These are phyloP conservation scores for Leccinum solheimii DNA, from an alignment of 1,284 basidiomycete genomes.

Conservation along the genomic window DNA sequence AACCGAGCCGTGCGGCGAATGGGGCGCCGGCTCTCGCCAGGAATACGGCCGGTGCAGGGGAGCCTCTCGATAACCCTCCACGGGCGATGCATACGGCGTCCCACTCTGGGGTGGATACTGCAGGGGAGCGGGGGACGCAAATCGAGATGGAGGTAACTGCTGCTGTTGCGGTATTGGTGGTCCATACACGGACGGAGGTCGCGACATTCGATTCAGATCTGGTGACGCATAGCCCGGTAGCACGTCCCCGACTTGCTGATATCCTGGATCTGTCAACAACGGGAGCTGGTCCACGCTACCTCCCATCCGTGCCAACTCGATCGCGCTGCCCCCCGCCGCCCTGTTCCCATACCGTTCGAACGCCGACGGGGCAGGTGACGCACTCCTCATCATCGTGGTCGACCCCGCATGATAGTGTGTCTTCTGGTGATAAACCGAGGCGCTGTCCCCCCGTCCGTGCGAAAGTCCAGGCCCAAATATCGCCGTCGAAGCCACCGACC, in stretches of 20 bases:
- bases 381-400: conserved; percentile 33
- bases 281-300: conserved; percentile 53
- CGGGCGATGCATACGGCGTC: conserved; percentile 21
- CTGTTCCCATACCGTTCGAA: conserved; percentile 60
- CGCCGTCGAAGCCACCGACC: conserved; percentile 63
- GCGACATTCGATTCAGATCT: conserved; percentile 12
- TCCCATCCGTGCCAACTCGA: conserved; percentile 52
- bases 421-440: conserved; percentile 44
- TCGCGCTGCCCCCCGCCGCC: conserved; percentile 42
- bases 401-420: conserved; percentile 43
- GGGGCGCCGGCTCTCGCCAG: conserved; percentile 10
- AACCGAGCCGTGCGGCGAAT: conserved; percentile 16
- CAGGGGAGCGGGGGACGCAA: conserved; percentile 16
- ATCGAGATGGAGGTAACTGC: conserved; percentile 10
- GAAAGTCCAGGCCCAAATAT: conserved; percentile 43
- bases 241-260: conserved; percentile 30
- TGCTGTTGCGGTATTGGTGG: conserved; percentile 16
- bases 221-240: conserved; percentile 27
- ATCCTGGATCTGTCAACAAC: conserved; percentile 43
- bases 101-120: conserved; percentile 34
- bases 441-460: conserved; percentile 36
- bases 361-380: conserved; percentile 44
- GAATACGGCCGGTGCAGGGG: conserved; percentile 50
- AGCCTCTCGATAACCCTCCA: conserved; percentile 43
- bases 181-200: conserved; percentile 35